Percentiles rank a stretch among this genome's conserved stretches.
These are phyloP conservation scores for Trichosporon coremiiforme DNA, from an alignment of 1,284 basidiomycete genomes.

Conservation along the genomic window DNA sequence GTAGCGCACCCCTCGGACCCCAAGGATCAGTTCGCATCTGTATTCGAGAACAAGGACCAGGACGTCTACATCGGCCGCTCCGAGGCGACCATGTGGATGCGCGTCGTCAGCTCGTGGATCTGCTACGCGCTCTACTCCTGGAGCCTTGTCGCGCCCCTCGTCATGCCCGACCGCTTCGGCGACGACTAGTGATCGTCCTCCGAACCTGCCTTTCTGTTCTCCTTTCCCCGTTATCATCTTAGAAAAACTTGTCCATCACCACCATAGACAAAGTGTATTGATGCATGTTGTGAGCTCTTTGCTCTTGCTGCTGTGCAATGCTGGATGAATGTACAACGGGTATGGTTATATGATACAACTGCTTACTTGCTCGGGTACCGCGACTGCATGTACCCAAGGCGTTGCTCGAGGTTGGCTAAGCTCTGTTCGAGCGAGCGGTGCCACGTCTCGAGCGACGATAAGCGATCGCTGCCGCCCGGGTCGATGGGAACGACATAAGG, in stretches of 20 bases:
- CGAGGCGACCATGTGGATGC: slow-evolving; percentile 99
- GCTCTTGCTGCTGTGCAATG: neutral
- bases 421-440: slow-evolving; percentile 25
- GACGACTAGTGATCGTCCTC: slow-evolving; percentile 34
- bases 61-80: slow-evolving; percentile 95
- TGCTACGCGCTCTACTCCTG: slow-evolving; percentile 87
- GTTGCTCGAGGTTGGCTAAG: slow-evolving; percentile 13
- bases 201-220: neutral
- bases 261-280: slow-evolving; percentile 25
- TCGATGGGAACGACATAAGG: neutral
- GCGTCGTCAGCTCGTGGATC: slow-evolving; percentile 92
- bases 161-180: slow-evolving; percentile 70
- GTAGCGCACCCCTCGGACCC: slow-evolving; percentile 43
- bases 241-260: slow-evolving; percentile 12
- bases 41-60: slow-evolving; percentile 33
- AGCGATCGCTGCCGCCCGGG: neutral
- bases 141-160: slow-evolving; percentile 84
- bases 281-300: slow-evolving; percentile 22
- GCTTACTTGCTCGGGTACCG: neutral
- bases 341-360: neutral
- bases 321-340: slow-evolving; percentile 16
- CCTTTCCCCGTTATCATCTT: neutral
- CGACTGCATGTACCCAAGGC: slow-evolving; percentile 16
- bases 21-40: slow-evolving; percentile 17
- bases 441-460: slow-evolving; percentile 27